Conservation (phyloP, 116 monocot species). For the Trichopus zeylanicus region DNA sequence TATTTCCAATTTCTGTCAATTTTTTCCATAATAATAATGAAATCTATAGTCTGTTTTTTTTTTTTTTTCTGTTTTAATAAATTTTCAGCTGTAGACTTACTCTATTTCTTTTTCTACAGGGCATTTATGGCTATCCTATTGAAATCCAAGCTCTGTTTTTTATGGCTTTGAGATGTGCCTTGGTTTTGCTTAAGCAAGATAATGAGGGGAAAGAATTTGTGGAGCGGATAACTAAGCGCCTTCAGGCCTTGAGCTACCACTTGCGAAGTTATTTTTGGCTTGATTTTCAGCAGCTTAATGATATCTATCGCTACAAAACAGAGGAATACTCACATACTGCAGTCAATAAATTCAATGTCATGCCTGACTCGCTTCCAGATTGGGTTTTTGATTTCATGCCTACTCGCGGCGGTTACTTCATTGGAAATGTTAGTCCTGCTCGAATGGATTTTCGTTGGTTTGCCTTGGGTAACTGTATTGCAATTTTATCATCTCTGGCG, state of each 20-base stretch:
- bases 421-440: conserved; percentile 75
- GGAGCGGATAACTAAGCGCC: conserved; percentile 26
- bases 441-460: conserved; percentile 85
- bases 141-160: conserved; percentile 74
- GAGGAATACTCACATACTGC: conserved; percentile 73
- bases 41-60: not conserved
- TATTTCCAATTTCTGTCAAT: not conserved
- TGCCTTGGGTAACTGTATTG: conserved; percentile 64
- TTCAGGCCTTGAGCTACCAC: conserved; percentile 14
- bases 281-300: conserved; percentile 36
- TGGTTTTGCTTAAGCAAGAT: conserved; percentile 33
- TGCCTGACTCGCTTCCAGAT: conserved; percentile 66
- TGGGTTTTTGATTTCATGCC: conserved; percentile 85
- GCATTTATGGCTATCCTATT: conserved; percentile 64
- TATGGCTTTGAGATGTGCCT: conserved; percentile 57
- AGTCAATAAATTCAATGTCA: conserved; percentile 80
- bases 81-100: not conserved
- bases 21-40: not conserved
- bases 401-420: conserved; percentile 59
- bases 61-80: not conserved
- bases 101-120: conserved; percentile 19
- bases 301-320: conserved; percentile 65
- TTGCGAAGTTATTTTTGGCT: conserved; percentile 17
- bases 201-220: conserved; percentile 44
- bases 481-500: conserved; percentile 64